Evolutionary conservation across 2,329 filamentous ascomycete species (phyloP), one percentile per base, ranked within the genome.

Genomic region (Cordyceps javanica): DNA sequence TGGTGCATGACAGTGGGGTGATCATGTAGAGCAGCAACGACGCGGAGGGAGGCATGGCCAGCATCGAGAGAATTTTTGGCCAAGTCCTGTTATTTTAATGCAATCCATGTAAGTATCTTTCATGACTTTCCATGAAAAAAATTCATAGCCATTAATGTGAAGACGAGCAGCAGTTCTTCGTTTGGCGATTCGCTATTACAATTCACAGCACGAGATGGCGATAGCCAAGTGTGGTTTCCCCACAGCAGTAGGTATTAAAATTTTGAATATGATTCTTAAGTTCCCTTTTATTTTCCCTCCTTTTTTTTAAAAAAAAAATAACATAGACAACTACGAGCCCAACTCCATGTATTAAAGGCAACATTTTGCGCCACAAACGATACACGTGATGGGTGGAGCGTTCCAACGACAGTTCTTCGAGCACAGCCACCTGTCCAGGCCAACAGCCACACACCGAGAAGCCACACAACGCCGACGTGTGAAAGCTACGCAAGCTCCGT

Each of bases 401-500:
- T 46, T 32, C 16, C 16, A 39, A 38, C 41, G 52, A 45, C 52
- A 45, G 46, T 32, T 38, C 39, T 36, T 28, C 52, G 8, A 36
- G 32, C 23, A 38, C 19, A 6, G 30, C 30, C 30, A 32, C 30
- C 6, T 11, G 30, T 6, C 30, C 30, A 32, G 30, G 30, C 30
- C 30, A 32, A 32, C 30, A 6, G 30, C 30, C 30, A 32, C 30
- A 32, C 30, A 11, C n/a, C n/a, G n/a, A n/a, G n/a, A n/a, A n/a
- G 30, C 30, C 30, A 32, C 30, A 32, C 39, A 25, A 3, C 39
- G 16, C 14, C 39, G 19, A 14, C 39, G 19, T 25, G 21, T 19
- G 49, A 38, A 49, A 59, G 57, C 57, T 60, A 60, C 58, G 58
- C 58, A 60, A 60, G 50, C 57, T 58, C 56, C 48, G 19, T 41